Evolutionary conservation across 1,139 yeast genomes (phyloP).

Genomic region (Yamadazyma diospyri): DNA sequence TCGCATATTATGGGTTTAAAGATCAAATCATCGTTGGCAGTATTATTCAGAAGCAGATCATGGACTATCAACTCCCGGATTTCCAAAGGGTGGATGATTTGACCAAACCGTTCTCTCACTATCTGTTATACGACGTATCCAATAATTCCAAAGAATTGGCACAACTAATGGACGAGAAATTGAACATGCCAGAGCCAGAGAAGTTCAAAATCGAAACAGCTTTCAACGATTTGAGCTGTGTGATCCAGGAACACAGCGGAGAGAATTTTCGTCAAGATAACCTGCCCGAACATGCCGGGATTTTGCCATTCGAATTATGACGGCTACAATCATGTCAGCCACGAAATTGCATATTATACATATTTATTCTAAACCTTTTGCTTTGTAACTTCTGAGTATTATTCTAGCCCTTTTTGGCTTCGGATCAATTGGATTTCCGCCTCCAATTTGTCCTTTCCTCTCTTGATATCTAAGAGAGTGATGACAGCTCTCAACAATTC

Average conservation of each 20-base stretch:
- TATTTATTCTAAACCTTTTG: no score
- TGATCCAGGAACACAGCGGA: no score
- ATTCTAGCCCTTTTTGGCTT: conserved; percentile 36
- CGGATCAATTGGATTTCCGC: conserved; percentile 68
- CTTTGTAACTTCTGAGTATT: no score
- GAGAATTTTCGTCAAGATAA: neutral
- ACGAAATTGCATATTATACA: neutral
- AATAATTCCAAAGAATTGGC: conserved; percentile 11
- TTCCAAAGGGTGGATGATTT: conserved; percentile 9
- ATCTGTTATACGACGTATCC: conserved; percentile 10
- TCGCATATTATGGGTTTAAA: conserved; percentile 32
- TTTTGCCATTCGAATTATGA: conserved; percentile 7
- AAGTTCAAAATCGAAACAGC: conserved; percentile 7
- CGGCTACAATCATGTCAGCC: no score
- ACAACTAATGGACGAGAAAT: conserved; percentile 8
- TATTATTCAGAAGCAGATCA: conserved; percentile 12
- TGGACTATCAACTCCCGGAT: conserved; percentile 13
- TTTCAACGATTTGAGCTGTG: conserved; percentile 8
- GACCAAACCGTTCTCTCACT: conserved; percentile 11
- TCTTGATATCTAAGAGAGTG: conserved; percentile 76
- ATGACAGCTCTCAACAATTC: conserved; percentile 69
- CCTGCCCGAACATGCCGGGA: neutral
- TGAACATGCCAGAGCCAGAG: conserved; percentile 12
- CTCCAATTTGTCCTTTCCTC: conserved; percentile 82
- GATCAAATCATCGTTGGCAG: conserved; percentile 20